Evolutionary conservation across 768 basidiomycete species (phyloP), one percentile per base, ranked within the genome.

Genomic region (Roridomyces roridus): DNA sequence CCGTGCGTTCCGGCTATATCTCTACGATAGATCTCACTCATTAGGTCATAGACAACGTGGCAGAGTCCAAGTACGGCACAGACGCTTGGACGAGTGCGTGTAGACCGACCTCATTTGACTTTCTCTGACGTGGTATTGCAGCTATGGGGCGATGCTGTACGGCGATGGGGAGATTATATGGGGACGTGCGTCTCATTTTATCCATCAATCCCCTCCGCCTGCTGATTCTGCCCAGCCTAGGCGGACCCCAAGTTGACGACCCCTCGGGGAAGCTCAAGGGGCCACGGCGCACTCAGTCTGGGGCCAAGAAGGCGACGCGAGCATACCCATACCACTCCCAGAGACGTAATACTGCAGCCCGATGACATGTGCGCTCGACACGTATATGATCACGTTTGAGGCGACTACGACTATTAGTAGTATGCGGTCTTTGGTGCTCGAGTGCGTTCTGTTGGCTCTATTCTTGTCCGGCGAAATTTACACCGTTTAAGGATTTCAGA

Each of bases 211-310:
- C 26, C n/a, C 17, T 29, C 26, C 26, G 21, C 17, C 20, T 17
- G 37, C 42, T 9, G 46, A 12, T 39, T 14, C 18, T 36, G 39
- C 37, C 57, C n/a, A n/a, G 23, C 42, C 41, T 26, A 25, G 87
- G 87, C 89, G 24, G 89, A 91, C 65, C 82, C 89, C 8, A 72
- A 80, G 26, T 79, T 92, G 23, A 92, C 90, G 0, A 67, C n/a
- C 69, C 0, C 57, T 81, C 4, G 90, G 90, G 1, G 73, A 81
- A 37, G 60, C 67, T 0, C 88, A 91, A 70, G 90, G 88, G 0
- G 46, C 67, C 21, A 68, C 59, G 11, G 83, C 77, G 4, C 74
- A 76, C 23, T 46, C 59, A 0, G 74, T 71, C 6, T 90, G 87
- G 87, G 72, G 70, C 52, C 53, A 59, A 1, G 87, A 88, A 64